phyloP scores from a whole-genome alignment of 495 filamentous ascomycete species.

The Aspergillus olivimuriae region DNA sequence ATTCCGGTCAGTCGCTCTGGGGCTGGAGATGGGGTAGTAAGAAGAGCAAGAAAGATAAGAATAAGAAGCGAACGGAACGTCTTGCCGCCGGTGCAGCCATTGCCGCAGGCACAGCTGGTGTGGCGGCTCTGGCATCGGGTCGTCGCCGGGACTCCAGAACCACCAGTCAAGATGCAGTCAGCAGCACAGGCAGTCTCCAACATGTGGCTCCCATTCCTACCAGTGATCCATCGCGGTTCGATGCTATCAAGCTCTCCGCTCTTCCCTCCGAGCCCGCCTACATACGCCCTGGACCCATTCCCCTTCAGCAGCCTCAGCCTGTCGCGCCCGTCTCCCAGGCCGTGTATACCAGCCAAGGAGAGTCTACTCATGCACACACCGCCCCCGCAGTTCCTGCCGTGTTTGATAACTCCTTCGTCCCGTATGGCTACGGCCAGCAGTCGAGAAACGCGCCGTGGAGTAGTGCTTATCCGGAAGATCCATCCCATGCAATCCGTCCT shows the following conservation, averaged over 20 bases:
- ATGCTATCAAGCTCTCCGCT: constrained; percentile 43
- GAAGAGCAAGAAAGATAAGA: constrained; percentile 36
- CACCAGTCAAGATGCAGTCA: constrained; percentile 19
- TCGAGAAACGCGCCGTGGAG: constrained; percentile 16
- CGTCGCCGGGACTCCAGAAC: constrained; percentile 13
- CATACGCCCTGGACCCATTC: constrained; percentile 43
- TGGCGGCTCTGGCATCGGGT: constrained; percentile 24
- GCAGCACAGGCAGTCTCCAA: constrained; percentile 34
- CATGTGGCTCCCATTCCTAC: constrained; percentile 54
- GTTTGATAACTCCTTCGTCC: constrained; percentile 22
- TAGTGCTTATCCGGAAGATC: background rate
- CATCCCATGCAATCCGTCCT: background rate
- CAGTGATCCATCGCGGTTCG: constrained; percentile 53
- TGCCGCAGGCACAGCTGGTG: constrained; percentile 29
- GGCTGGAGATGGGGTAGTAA: constrained; percentile 53
- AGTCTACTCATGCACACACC: constrained; percentile 29
- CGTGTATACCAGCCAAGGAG: constrained; percentile 43
- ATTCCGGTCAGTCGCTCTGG: constrained; percentile 48
- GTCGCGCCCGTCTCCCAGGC: constrained; percentile 49
- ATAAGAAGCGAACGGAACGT: constrained; percentile 16
- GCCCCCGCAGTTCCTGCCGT: constrained; percentile 26
- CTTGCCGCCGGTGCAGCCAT: constrained; percentile 23
- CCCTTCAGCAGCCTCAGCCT: constrained; percentile 53
- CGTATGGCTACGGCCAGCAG: constrained; percentile 20
- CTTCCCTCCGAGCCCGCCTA: constrained; percentile 40